Percentiles rank a stretch among this genome's conserved stretches.
Conservation (phyloP, 2,329 filamentous ascomycete species). For the Pochonia chlamydosporia region DNA sequence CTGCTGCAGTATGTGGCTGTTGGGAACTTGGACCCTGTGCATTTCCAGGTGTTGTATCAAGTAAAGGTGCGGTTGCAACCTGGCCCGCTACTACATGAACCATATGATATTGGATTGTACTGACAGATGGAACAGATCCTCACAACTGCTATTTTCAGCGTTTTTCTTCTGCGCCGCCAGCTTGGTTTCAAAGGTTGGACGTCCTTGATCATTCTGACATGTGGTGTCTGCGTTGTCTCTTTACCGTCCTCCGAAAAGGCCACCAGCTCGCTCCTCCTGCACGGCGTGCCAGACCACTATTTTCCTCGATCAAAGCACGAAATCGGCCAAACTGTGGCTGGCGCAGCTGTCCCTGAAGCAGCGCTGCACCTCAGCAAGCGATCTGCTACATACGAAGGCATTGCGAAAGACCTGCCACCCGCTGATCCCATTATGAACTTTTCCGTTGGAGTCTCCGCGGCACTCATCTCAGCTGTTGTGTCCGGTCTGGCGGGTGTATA, state of each 20-base stretch:
- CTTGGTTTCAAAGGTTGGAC: constrained; percentile 73
- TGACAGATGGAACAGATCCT: constrained; percentile 54
- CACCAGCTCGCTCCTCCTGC: constrained; percentile 53
- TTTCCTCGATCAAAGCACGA: constrained; percentile 78
- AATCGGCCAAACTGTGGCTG: constrained; percentile 48
- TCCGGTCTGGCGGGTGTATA: constrained; percentile 83
- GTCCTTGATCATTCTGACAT: constrained; percentile 69
- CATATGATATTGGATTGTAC: neutral
- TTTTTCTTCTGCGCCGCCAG: constrained; percentile 65
- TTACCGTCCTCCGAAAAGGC: constrained; percentile 57
- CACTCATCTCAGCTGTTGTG: constrained; percentile 69
- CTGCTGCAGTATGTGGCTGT: constrained; percentile 90
- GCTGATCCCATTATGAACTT: constrained; percentile 61
- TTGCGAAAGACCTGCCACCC: constrained; percentile 53
- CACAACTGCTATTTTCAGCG: constrained; percentile 81
- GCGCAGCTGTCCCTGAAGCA: constrained; percentile 12
- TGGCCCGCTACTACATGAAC: neutral
- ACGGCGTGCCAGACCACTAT: constrained; percentile 60
- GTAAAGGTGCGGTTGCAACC: constrained; percentile 56
- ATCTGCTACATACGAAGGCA: constrained; percentile 87
- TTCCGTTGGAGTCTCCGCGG: constrained; percentile 71
- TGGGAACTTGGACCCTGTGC: constrained; percentile 84
- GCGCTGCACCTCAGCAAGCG: constrained; percentile 44
- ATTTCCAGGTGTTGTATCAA: constrained; percentile 91
- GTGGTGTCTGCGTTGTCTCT: constrained; percentile 81